Conservation (phyloP, 257 asterid species). For the Eucommia ulmoides region DNA sequence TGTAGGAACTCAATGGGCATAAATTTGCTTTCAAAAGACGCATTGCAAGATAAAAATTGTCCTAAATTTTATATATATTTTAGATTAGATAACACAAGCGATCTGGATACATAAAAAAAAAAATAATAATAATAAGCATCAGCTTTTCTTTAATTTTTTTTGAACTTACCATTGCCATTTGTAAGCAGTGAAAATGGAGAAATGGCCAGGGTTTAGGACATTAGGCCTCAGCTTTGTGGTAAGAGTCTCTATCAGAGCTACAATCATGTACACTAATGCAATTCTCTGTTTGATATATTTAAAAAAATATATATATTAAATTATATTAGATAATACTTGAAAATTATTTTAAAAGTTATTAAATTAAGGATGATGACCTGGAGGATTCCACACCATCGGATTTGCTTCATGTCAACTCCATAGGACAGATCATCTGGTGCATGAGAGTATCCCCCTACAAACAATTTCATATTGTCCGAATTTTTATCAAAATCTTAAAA, state of each 20-base stretch:
- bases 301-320: too few species aligned
- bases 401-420: constrained; percentile 66
- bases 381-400: constrained; percentile 83
- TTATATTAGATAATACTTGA: too few species aligned
- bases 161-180: constrained; percentile 92
- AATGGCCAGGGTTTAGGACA: constrained; percentile 22
- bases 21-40: too few species aligned
- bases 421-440: constrained; percentile 52
- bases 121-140: too few species aligned
- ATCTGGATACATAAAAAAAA: too few species aligned
- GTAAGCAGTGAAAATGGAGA: constrained; percentile 68
- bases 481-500: too few species aligned
- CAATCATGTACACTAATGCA: constrained; percentile 71
- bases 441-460: constrained; percentile 83
- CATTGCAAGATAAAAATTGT: too few species aligned
- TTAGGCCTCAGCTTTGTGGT: constrained; percentile 62
- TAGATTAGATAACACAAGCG: too few species aligned
- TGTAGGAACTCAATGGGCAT: too few species aligned
- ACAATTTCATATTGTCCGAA: too few species aligned
- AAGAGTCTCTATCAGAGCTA: constrained; percentile 63
- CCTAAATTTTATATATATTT: too few species aligned
- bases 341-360: not conserved
- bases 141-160: too few species aligned
- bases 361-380: constrained; percentile 60
- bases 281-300: constrained; percentile 85